Percentiles rank a stretch among this genome's conserved stretches.
Conservation (phyloP, 2,329 filamentous ascomycete species). For the Nigrospora sphaerica region DNA sequence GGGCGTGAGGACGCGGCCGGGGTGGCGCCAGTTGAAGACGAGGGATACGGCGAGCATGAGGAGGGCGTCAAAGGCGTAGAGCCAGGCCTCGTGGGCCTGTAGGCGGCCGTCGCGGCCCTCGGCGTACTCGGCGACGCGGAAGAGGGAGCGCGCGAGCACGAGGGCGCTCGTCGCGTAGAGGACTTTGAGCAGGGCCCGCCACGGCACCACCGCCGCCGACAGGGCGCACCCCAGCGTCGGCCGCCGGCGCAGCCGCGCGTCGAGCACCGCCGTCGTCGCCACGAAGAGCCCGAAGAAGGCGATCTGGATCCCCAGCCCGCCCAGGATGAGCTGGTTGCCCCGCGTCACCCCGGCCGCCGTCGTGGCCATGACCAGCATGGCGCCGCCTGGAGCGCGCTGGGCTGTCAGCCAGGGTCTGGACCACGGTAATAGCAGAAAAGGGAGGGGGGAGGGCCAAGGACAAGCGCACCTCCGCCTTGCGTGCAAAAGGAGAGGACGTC, state of each 20-base stretch:
- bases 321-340: slow-evolving; percentile 36
- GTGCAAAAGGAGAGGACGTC: slow-evolving; percentile 39
- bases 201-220: slow-evolving; percentile 7
- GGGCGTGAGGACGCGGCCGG: slow-evolving; percentile 4
- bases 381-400: slow-evolving; percentile 23
- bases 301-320: slow-evolving; percentile 41
- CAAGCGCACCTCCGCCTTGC: slow-evolving; percentile 30
- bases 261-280: slow-evolving; percentile 35
- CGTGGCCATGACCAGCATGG: slow-evolving; percentile 26
- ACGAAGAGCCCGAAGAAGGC: slow-evolving; percentile 43
- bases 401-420: not conserved
- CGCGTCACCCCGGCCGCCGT: slow-evolving; percentile 17
- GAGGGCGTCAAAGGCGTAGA: slow-evolving; percentile 36
- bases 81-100: slow-evolving; percentile 32
- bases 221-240: slow-evolving; percentile 18
- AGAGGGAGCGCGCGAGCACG: slow-evolving; percentile 40
- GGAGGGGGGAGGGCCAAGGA: not conserved
- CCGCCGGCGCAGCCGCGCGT: slow-evolving; percentile 28
- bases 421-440: not conserved
- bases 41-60: slow-evolving; percentile 8
- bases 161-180: slow-evolving; percentile 18
- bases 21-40: slow-evolving; percentile 8
- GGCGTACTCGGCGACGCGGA: slow-evolving; percentile 40
- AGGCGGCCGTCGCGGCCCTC: slow-evolving; percentile 35
- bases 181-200: slow-evolving; percentile 6